Evolutionary conservation across 2,329 filamentous ascomycete species (phyloP).

Genomic region (Calycina herbarum): DNA sequence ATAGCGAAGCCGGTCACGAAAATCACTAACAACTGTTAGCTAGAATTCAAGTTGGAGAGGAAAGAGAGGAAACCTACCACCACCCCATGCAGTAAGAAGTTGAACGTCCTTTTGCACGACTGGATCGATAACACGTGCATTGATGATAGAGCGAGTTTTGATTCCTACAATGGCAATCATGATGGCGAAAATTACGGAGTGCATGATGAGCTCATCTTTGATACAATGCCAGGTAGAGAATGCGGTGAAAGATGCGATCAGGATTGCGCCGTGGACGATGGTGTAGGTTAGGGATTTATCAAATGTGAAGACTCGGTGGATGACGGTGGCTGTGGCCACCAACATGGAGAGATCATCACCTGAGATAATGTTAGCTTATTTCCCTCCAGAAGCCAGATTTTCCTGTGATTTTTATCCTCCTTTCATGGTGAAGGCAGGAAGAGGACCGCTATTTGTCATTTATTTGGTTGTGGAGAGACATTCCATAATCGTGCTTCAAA

Average conservation of each 20-base stretch:
- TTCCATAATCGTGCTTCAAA: background rate
- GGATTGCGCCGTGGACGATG: conserved; percentile 42
- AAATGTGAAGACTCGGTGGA: conserved; percentile 50
- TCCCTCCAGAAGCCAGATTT: background rate
- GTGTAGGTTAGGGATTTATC: conserved; percentile 47
- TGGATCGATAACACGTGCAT: conserved; percentile 26
- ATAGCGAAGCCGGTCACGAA: conserved; percentile 50
- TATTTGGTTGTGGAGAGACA: background rate
- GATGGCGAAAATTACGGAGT: conserved; percentile 31
- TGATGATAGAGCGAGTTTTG: conserved; percentile 35
- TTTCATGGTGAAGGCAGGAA: background rate
- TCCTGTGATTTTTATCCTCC: background rate
- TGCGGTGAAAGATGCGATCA: conserved; percentile 42
- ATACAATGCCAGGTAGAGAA: conserved; percentile 44
- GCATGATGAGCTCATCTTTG: conserved; percentile 31
- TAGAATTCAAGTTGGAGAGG: background rate
- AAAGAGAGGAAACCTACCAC: conserved; percentile 22
- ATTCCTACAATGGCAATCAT: conserved; percentile 29
- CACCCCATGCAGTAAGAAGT: conserved; percentile 30
- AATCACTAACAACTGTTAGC: conserved; percentile 25
- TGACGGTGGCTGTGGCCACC: conserved; percentile 50
- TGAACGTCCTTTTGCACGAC: conserved; percentile 29
- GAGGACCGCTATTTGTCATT: background rate
- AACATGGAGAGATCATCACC: conserved; percentile 62
- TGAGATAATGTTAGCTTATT: conserved; percentile 10